These are phyloP conservation scores for Xylariaceae sp. DNA, from an alignment of 2,329 filamentous ascomycete species.

Conservation along the genomic window DNA sequence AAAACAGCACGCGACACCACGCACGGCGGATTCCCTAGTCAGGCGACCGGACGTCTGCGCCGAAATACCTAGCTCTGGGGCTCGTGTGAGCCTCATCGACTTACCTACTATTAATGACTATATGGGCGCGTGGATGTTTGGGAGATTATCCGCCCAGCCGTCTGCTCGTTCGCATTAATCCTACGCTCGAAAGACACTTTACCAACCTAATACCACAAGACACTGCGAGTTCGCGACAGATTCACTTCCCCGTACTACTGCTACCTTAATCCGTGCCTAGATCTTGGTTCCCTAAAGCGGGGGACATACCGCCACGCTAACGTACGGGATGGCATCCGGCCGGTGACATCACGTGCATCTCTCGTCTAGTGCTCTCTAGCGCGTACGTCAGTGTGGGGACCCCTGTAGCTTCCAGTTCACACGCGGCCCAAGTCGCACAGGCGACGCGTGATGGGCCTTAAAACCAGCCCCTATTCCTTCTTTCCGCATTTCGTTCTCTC, in stretches of 20 bases:
- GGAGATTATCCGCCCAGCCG: not conserved
- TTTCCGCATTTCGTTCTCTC: not conserved
- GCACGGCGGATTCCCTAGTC: not conserved
- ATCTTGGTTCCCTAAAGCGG: no score
- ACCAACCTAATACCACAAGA: not conserved
- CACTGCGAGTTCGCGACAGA: not conserved
- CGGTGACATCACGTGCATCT: not conserved
- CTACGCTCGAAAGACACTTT: not conserved
- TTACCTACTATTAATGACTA: conserved; percentile 3
- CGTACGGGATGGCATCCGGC: not conserved
- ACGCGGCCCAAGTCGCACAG: conserved; percentile 8
- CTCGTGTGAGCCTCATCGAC: not conserved
- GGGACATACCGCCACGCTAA: not conserved
- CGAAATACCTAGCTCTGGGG: not conserved
- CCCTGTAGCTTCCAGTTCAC: conserved; percentile 2
- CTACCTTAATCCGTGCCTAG: no score
- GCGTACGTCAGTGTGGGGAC: conserved; percentile 14
- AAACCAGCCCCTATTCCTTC: not conserved
- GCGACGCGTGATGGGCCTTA: conserved; percentile 3
- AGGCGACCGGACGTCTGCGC: not conserved
- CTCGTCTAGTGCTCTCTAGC: conserved; percentile 1
- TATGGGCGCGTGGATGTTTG: not conserved
- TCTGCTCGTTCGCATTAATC: not conserved
- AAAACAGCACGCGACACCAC: conserved; percentile 2
- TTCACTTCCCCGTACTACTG: not conserved